phyloP scores from a whole-genome alignment of 1,284 basidiomycete species.

The Apiotrichum mycotoxinovorans region DNA sequence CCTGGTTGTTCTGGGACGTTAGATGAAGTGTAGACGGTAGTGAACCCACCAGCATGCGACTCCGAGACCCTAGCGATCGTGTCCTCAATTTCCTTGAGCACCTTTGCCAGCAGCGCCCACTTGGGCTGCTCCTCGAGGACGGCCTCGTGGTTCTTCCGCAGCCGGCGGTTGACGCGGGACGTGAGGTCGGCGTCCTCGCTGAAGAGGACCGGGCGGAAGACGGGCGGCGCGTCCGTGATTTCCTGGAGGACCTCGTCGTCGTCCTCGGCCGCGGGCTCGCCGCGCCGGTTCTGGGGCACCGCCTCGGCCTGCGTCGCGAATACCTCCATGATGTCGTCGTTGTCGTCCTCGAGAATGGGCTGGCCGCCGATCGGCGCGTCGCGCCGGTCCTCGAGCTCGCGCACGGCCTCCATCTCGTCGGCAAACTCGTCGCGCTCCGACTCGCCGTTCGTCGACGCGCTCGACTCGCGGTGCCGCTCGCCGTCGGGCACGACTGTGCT shows the following conservation, averaged over 20 bases:
- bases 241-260: slow-evolving; percentile 69
- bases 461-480: slow-evolving; percentile 7
- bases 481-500: slow-evolving; percentile 59
- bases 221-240: slow-evolving; percentile 37
- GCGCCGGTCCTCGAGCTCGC: slow-evolving; percentile 27
- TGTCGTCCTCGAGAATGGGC: slow-evolving; percentile 27
- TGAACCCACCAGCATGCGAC: slow-evolving; percentile 40
- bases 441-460: slow-evolving; percentile 24
- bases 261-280: slow-evolving; percentile 47
- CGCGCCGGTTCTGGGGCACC: slow-evolving; percentile 16
- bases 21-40: neutral
- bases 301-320: slow-evolving; percentile 43
- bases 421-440: slow-evolving; percentile 25
- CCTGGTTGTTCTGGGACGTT: slow-evolving; percentile 57
- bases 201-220: slow-evolving; percentile 38
- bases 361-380: slow-evolving; percentile 15
- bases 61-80: slow-evolving; percentile 58
- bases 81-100: slow-evolving; percentile 87
- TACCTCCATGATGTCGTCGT: slow-evolving; percentile 43
- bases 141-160: slow-evolving; percentile 76
- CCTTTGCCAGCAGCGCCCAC: slow-evolving; percentile 80
- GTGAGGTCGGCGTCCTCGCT: slow-evolving; percentile 33
- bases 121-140: slow-evolving; percentile 93
- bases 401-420: slow-evolving; percentile 44
- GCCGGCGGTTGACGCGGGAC: slow-evolving; percentile 54